Percentiles rank a stretch among this genome's conserved stretches.
These are phyloP conservation scores for Hirsutella minnesotensis DNA, from an alignment of 2,329 filamentous ascomycete species.

Conservation along the genomic window DNA sequence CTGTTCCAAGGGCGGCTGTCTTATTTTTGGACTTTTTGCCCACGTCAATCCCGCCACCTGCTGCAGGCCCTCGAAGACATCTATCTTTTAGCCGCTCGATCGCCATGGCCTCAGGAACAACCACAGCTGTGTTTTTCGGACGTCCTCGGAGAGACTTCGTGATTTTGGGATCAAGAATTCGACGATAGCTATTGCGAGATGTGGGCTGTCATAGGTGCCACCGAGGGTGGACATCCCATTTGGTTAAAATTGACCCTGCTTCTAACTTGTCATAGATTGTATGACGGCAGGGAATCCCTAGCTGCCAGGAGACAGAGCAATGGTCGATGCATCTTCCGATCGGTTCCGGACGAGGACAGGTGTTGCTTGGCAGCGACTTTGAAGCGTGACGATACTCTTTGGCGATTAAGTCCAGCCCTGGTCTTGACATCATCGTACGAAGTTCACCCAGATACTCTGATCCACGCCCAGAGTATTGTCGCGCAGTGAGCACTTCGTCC, in stretches of 20 bases:
- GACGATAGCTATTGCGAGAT: slow-evolving; percentile 1
- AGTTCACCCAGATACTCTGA: slow-evolving; percentile 3
- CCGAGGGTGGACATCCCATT: background rate
- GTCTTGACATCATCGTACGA: background rate
- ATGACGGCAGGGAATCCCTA: no score
- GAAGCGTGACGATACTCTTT: background rate
- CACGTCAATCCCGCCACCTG: no score
- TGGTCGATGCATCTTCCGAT: background rate
- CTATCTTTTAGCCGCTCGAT: background rate
- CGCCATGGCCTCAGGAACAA: no score
- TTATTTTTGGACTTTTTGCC: no score
- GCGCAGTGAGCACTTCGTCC: slow-evolving; percentile 4
- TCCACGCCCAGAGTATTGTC: background rate
- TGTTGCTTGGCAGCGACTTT: slow-evolving; percentile 1
- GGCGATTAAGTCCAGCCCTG: slow-evolving; percentile 1
- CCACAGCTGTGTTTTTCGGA: no score
- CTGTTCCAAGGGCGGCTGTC: no score
- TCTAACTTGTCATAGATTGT: no score
- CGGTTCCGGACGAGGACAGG: slow-evolving; percentile 1
- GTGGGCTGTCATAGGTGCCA: slow-evolving; percentile 1
- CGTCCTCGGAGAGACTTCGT: background rate
- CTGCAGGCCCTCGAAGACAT: no score
- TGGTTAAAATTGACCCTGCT: background rate
- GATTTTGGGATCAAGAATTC: slow-evolving; percentile 4
- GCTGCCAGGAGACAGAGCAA: background rate